Conservation (phyloP, 176 grass and related monocot species). For the Panicum miliaceum region DNA sequence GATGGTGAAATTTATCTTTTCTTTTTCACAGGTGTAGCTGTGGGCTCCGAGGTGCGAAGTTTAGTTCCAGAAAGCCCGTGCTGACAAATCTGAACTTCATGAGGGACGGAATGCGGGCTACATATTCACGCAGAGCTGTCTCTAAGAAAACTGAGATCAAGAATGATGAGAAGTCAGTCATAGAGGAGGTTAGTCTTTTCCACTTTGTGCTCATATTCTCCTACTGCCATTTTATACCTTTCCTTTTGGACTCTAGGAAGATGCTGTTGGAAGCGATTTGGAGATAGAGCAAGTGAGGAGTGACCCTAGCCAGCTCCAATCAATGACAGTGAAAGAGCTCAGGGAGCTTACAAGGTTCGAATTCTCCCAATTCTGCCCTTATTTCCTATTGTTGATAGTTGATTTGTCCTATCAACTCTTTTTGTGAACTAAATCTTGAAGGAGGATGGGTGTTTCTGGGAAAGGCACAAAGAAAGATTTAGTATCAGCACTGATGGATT, state of each 20-base stretch:
- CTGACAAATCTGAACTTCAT: constrained; percentile 44
- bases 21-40: constrained; percentile 17
- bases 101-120: constrained; percentile 38
- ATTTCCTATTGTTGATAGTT: background rate
- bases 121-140: constrained; percentile 52
- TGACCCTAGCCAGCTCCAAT: constrained; percentile 65
- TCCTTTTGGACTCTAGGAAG: constrained; percentile 48
- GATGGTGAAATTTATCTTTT: constrained; percentile 1
- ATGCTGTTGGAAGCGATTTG: constrained; percentile 47
- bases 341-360: constrained; percentile 68
- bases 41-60: constrained; percentile 35
- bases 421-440: constrained; percentile 41
- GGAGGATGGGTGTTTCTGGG: constrained; percentile 63
- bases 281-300: constrained; percentile 60
- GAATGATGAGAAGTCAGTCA: constrained; percentile 33
- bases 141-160: constrained; percentile 49
- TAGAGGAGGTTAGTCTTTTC: constrained; percentile 49
- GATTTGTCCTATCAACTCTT: background rate
- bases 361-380: constrained; percentile 23
- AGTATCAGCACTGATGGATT: constrained; percentile 64
- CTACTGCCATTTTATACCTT: background rate
- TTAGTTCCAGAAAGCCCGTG: constrained; percentile 34
- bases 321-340: constrained; percentile 84
- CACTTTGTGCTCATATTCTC: constrained; percentile 2
- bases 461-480: constrained; percentile 88